These are phyloP conservation scores for Solanum chilense DNA, from an alignment of 257 asterid species.

Conservation along the genomic window DNA sequence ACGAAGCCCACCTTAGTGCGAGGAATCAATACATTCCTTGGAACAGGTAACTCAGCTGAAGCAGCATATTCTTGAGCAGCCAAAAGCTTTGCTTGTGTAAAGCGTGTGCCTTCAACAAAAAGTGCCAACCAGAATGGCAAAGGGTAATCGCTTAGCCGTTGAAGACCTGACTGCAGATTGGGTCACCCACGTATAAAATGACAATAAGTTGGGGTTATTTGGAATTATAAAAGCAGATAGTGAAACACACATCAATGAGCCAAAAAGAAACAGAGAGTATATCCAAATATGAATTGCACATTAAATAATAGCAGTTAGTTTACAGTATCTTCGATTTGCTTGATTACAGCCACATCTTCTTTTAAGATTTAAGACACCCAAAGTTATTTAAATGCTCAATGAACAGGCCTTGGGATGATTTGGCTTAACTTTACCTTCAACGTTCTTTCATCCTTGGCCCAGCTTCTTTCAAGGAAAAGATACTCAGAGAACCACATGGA, in stretches of 20 bases:
- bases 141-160: constrained; percentile 70
- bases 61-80: constrained; percentile 96
- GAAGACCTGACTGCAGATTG: constrained; percentile 59
- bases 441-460: constrained; percentile 88
- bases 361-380: not conserved
- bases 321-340: not conserved
- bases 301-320: not conserved
- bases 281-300: constrained; percentile 1
- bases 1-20: constrained; percentile 69
- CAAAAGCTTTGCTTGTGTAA: constrained; percentile 85
- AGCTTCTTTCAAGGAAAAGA: constrained; percentile 93
- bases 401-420: not conserved
- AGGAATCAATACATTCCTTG: constrained; percentile 87
- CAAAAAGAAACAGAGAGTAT: not conserved
- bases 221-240: not conserved
- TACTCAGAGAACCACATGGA: constrained; percentile 98
- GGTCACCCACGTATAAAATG: not conserved
- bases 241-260: not conserved
- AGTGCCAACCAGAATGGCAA: constrained; percentile 89
- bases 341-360: not conserved
- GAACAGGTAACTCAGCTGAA: constrained; percentile 66
- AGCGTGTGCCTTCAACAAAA: constrained; percentile 95
- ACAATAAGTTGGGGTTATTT: not conserved
- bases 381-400: not conserved
- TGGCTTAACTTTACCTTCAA: constrained; percentile 44